Conservation (phyloP, 495 filamentous ascomycete genomes). For the Lasiosphaeris hirsuta region DNA sequence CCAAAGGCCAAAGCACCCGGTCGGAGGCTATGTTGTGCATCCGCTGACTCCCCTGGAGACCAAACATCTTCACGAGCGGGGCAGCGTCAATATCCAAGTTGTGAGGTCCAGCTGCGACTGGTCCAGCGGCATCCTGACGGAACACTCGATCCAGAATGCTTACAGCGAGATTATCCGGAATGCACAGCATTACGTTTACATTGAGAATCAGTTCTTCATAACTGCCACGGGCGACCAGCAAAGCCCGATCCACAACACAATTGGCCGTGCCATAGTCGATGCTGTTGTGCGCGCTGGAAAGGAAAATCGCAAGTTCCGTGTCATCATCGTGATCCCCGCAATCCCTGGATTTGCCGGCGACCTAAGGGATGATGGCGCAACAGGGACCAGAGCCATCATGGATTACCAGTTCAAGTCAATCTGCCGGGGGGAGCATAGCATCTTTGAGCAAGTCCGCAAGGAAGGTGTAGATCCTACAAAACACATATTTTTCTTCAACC, state of each 20-base stretch:
- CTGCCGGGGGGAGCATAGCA: constrained; percentile 83
- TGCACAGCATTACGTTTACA: constrained; percentile 90
- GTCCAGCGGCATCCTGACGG: constrained; percentile 88
- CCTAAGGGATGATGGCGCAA: constrained; percentile 73
- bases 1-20: constrained; percentile 78
- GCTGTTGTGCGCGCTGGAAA: constrained; percentile 78
- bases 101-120: constrained; percentile 87
- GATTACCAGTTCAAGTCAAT: constrained; percentile 98
- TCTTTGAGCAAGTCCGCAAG: constrained; percentile 71
- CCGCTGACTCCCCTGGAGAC: constrained; percentile 62
- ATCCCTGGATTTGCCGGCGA: constrained; percentile 95
- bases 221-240: constrained; percentile 90
- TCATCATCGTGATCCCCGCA: constrained; percentile 85
- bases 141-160: constrained; percentile 90
- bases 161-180: constrained; percentile 81
- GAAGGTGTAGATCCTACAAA: constrained; percentile 77
- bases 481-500: constrained; percentile 87
- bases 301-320: constrained; percentile 82
- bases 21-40: constrained; percentile 82
- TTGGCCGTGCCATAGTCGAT: constrained; percentile 85
- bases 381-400: constrained; percentile 92
- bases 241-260: constrained; percentile 77
- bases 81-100: constrained; percentile 76
- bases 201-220: constrained; percentile 98
- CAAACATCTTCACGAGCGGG: constrained; percentile 47